phyloP scores from a whole-genome alignment of 768 basidiomycete species.

The Naematelia aurantialba region DNA sequence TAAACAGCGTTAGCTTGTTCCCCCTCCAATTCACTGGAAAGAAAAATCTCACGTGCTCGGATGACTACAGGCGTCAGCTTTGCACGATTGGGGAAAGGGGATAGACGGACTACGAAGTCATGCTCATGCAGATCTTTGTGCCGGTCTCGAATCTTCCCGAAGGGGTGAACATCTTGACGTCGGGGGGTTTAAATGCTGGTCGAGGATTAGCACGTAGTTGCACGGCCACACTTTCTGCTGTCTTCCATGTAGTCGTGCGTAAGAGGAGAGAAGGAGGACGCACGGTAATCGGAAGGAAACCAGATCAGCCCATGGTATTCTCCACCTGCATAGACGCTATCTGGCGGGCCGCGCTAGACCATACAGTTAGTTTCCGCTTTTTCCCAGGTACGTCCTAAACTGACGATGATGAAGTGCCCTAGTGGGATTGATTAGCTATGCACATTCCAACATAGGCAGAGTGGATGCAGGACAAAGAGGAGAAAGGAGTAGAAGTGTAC shows the following conservation, averaged over 20 bases:
- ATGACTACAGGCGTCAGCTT: conserved; percentile 23
- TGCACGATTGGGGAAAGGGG: not conserved
- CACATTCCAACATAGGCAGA: not conserved
- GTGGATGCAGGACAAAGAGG: not conserved
- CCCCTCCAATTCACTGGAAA: not conserved
- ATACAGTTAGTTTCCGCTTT: not conserved
- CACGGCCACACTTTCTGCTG: not conserved
- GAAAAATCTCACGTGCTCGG: conserved; percentile 38
- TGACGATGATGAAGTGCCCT: conserved; percentile 95
- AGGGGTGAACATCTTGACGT: conserved; percentile 73
- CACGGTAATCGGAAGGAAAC: conserved; percentile 85
- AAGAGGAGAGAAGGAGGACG: conserved; percentile 11
- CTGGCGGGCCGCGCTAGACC: conserved; percentile 81
- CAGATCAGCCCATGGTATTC: conserved; percentile 91
- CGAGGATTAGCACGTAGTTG: not conserved
- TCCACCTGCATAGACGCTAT: conserved; percentile 83
- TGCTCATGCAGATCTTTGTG: conserved; percentile 90
- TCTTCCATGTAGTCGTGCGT: no score
- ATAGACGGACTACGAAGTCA: conserved; percentile 55
- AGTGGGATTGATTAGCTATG: conserved; percentile 1
- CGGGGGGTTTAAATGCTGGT: conserved; percentile 80
- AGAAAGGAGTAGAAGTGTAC: not conserved
- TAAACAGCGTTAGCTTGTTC: conserved; percentile 12
- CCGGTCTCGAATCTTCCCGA: conserved; percentile 49
- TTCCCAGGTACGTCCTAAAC: conserved; percentile 24